These are phyloP conservation scores for Brettanomyces nanus DNA, from an alignment of 805 yeast genomes.

Conservation along the genomic window DNA sequence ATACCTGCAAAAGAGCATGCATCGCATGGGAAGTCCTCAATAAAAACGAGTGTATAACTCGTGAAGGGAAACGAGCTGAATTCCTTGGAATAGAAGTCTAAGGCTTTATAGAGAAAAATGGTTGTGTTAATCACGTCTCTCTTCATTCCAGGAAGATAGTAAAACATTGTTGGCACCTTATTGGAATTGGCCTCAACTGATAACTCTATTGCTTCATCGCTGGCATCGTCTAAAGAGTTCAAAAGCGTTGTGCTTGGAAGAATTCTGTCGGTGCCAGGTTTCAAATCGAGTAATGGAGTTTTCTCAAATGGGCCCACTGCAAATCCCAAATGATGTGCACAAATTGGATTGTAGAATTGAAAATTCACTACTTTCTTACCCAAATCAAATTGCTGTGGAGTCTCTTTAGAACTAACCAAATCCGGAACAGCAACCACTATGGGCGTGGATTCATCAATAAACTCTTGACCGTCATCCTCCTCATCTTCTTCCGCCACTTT, in stretches of 20 bases:
- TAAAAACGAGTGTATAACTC: constrained; percentile 69
- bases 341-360: constrained; percentile 74
- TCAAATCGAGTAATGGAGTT: constrained; percentile 41
- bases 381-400: constrained; percentile 67
- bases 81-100: constrained; percentile 78
- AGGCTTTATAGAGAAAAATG: constrained; percentile 63
- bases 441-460: constrained; percentile 38
- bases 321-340: constrained; percentile 94
- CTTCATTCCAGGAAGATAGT: constrained; percentile 51
- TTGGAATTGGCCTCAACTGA: constrained; percentile 13
- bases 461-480: constrained; percentile 35
- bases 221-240: constrained; percentile 25
- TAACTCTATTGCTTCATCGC: constrained; percentile 18
- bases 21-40: constrained; percentile 43
- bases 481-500: constrained; percentile 10
- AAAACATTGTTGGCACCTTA: constrained; percentile 50
- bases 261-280: constrained; percentile 23
- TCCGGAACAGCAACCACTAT: constrained; percentile 67
- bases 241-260: constrained; percentile 21
- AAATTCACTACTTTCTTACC: constrained; percentile 71
- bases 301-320: constrained; percentile 83
- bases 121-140: constrained; percentile 63
- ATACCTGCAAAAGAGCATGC: constrained; percentile 69
- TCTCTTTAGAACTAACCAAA: constrained; percentile 52
- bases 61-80: constrained; percentile 92